Conservation (phyloP, 768 basidiomycete genomes). For the Xanthoconium stramineum region DNA sequence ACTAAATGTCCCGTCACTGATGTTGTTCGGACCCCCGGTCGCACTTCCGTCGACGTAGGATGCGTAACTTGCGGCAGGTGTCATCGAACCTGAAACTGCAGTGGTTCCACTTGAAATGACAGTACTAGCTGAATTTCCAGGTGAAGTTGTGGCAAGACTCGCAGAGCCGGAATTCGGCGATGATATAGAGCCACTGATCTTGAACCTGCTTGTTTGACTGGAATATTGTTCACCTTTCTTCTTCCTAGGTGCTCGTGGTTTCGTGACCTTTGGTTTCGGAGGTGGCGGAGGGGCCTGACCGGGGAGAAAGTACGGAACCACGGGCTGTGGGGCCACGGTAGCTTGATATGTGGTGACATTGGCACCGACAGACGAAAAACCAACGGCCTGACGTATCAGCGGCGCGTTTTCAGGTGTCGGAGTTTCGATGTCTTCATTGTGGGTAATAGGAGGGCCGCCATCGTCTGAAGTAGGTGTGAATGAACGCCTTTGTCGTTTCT, state of each 20-base stretch:
- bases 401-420: constrained; percentile 47
- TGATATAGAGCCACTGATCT: constrained; percentile 32
- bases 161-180: constrained; percentile 33
- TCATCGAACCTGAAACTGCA: not conserved
- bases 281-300: constrained; percentile 40
- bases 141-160: constrained; percentile 33
- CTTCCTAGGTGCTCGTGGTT: constrained; percentile 27
- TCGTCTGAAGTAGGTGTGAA: constrained; percentile 56
- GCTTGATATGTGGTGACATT: constrained; percentile 32
- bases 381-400: constrained; percentile 58
- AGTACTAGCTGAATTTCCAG: constrained; percentile 5
- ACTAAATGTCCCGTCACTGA: not conserved
- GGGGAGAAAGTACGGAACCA: constrained; percentile 45
- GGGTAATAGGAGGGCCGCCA: constrained; percentile 38
- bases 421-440: constrained; percentile 39
- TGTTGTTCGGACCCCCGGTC: constrained; percentile 1
- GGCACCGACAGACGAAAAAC: constrained; percentile 38
- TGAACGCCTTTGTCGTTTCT: constrained; percentile 45
- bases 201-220: constrained; percentile 49
- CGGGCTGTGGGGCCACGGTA: constrained; percentile 18
- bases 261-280: constrained; percentile 25
- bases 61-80: not conserved
- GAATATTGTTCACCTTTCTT: constrained; percentile 39
- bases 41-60: constrained; percentile 4
- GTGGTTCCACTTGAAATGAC: not conserved